A percentile compares a stretch with the other conserved stretches of the same genome.
Conservation (phyloP, 805 yeast genomes). For the Spencermartinsiella europaea region DNA sequence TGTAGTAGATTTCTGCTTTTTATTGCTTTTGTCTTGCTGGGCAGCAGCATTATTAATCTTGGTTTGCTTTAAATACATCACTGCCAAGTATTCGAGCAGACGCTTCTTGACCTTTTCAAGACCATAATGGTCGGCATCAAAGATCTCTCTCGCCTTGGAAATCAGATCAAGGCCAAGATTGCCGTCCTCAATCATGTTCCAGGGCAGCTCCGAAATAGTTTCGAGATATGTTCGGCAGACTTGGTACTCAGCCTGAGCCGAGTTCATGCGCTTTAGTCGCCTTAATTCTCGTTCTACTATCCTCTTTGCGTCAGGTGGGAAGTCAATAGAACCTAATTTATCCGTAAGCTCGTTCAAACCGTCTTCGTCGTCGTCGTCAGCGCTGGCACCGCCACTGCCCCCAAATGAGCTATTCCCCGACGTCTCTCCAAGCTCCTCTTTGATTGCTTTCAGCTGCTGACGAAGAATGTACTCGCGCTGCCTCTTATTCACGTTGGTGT, state of each 20-base stretch:
- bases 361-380: constrained; percentile 32
- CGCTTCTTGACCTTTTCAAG: constrained; percentile 68
- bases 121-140: constrained; percentile 78
- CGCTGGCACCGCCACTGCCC: constrained; percentile 10
- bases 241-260: constrained; percentile 39
- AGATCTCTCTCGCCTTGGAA: constrained; percentile 45
- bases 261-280: constrained; percentile 35
- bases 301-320: constrained; percentile 33
- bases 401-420: neutral
- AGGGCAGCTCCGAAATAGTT: constrained; percentile 36
- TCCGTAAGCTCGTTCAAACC: constrained; percentile 29
- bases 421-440: constrained; percentile 22
- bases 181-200: constrained; percentile 28
- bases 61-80: constrained; percentile 50
- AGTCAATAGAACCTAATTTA: constrained; percentile 23
- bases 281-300: constrained; percentile 35
- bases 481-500: constrained; percentile 17
- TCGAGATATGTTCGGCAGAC: constrained; percentile 39
- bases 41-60: neutral
- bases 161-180: constrained; percentile 37
- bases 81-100: constrained; percentile 73
- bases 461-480: constrained; percentile 28
- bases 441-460: constrained; percentile 22
- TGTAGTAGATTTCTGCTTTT: constrained; percentile 1
- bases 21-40: neutral